Evolutionary conservation across 2,329 filamentous ascomycete genomes (phyloP).

Genomic region (Alternaria brassicicola): DNA sequence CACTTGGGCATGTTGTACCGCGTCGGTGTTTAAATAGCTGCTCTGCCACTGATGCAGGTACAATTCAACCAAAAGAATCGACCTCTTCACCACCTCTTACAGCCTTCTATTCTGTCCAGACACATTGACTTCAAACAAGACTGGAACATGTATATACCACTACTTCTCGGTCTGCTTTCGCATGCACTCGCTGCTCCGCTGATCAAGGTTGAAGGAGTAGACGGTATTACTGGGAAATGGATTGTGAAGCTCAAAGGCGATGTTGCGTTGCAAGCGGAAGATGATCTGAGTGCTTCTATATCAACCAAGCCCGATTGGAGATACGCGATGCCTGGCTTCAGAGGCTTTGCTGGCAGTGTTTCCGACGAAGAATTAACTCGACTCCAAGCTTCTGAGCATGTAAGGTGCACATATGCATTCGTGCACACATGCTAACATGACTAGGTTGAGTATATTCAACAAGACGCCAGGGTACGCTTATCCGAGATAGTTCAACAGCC

Average conservation of each 20-base stretch:
- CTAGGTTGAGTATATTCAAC: slow-evolving; percentile 46
- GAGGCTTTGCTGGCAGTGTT: slow-evolving; percentile 46
- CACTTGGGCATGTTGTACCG: not conserved
- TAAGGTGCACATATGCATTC: slow-evolving; percentile 9
- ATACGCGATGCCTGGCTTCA: slow-evolving; percentile 46
- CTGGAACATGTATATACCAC: not conserved
- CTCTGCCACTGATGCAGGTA: not conserved
- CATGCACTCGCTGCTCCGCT: not conserved
- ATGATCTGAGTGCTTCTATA: slow-evolving; percentile 27
- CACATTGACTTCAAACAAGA: not conserved
- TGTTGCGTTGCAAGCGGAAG: slow-evolving; percentile 24
- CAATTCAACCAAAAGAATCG: not conserved
- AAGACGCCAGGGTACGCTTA: slow-evolving; percentile 41
- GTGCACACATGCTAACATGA: not conserved
- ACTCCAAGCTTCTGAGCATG: slow-evolving; percentile 34
- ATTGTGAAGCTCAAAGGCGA: slow-evolving; percentile 54
- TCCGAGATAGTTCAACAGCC: slow-evolving; percentile 42
- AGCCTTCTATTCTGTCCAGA: not conserved
- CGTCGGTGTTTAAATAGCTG: slow-evolving; percentile 1
- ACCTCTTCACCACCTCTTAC: not conserved
- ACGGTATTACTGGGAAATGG: not conserved
- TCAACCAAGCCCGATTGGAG: slow-evolving; percentile 30
- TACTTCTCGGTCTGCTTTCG: not conserved
- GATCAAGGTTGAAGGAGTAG: not conserved
- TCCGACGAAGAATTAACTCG: slow-evolving; percentile 32